These are phyloP conservation scores for Mycotypha africana DNA, from an alignment of 371 early-diverging fungal species.

Conservation along the genomic window DNA sequence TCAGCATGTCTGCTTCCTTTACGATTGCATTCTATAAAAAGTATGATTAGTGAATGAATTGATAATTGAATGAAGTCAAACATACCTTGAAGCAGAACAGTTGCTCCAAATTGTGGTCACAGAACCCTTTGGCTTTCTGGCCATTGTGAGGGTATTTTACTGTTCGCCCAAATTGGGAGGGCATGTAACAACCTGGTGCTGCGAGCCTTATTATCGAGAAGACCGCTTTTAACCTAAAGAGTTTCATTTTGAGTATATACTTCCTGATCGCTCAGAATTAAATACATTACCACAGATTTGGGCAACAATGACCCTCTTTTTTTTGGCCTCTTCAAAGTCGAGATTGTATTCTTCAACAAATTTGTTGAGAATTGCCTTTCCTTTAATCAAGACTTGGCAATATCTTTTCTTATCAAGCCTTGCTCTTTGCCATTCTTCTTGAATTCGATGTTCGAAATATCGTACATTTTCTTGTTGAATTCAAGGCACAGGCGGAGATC, in stretches of 20 bases:
- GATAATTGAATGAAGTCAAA: constrained; percentile 4
- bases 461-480: background rate
- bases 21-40: constrained; percentile 2
- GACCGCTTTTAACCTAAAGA: constrained; percentile 2
- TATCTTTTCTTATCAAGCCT: background rate
- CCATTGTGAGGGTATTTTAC: constrained; percentile 3
- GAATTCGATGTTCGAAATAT: constrained; percentile 4
- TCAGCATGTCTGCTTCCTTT: constrained; percentile 2
- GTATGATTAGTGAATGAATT: constrained; percentile 1
- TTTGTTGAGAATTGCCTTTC: constrained; percentile 1
- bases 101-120: background rate
- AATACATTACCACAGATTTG: constrained; percentile 6
- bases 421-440: constrained; percentile 3
- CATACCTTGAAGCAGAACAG: constrained; percentile 2
- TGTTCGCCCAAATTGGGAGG: background rate
- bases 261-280: constrained; percentile 3
- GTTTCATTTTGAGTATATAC: background rate
- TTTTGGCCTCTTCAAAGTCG: background rate
- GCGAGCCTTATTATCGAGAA: constrained; percentile 1
- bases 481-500: constrained; percentile 3
- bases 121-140: background rate
- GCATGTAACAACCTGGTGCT: constrained; percentile 8
- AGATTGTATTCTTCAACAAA: constrained; percentile 1
- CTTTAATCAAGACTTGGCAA: constrained; percentile 2
- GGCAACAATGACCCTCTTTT: background rate